Evolutionary conservation across 2,329 filamentous ascomycete genomes (phyloP).

Genomic region (Corynespora cassiicola): DNA sequence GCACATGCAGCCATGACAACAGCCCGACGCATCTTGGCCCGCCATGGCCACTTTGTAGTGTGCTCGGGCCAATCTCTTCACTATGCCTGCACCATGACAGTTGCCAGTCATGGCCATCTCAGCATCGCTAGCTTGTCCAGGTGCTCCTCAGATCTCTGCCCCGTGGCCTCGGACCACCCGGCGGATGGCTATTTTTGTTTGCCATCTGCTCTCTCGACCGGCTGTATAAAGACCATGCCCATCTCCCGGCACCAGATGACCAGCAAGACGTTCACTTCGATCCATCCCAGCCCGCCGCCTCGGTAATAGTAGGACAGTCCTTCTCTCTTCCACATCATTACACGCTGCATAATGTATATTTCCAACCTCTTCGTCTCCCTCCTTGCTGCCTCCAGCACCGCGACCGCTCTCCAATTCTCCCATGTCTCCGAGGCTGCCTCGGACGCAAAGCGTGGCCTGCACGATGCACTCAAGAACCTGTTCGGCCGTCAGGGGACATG

Average conservation of each 20-base stretch:
- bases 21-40: constrained; percentile 13
- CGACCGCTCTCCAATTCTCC: constrained; percentile 28
- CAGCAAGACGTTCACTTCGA: no score
- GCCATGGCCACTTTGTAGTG: constrained; percentile 17
- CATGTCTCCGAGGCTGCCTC: constrained; percentile 16
- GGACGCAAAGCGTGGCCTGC: no score
- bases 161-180: constrained; percentile 7
- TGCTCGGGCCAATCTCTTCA: constrained; percentile 21
- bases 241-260: no score
- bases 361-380: constrained; percentile 30
- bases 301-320: no score
- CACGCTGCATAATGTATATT: constrained; percentile 46
- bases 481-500: constrained; percentile 19
- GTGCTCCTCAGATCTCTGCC: constrained; percentile 1
- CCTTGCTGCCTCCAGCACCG: constrained; percentile 31
- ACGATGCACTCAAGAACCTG: constrained; percentile 12
- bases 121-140: constrained; percentile 14
- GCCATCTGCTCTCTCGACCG: constrained; percentile 1
- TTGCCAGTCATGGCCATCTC: constrained; percentile 19
- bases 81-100: constrained; percentile 22
- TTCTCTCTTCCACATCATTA: not conserved
- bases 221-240: constrained; percentile 29
- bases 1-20: constrained; percentile 15
- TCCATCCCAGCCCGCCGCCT: no score
- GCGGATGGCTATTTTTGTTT: constrained; percentile 21